Base-by-base conservation (phyloP, 1,284 basidiomycete species). In the Fomitopsis palustris region DNA sequence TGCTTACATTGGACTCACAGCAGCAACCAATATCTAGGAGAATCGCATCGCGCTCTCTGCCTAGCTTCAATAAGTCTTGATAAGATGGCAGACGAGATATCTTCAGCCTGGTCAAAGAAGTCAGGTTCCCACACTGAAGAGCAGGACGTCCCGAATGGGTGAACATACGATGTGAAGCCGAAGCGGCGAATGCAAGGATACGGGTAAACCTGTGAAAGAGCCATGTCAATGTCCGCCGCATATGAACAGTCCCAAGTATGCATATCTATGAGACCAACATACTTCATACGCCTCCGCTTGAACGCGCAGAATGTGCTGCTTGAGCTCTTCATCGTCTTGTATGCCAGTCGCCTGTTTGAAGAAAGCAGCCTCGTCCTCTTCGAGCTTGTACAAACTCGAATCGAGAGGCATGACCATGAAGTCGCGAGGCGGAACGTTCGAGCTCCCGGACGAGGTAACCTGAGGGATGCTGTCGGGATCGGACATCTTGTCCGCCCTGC, bases 1-100 rank as follows among this genome's bases (percentile, higher is more conserved):
- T 17, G 33, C 31, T 16, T 14, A 23, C 33, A 27, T 7, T n/a
- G n/a, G 69, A 16, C 79, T 65, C 58, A 83, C 81, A 81, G 64
- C 79, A 81, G 61, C 80, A 82, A 3, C 73, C 75, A 21, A 77
- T 63, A 49, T 78, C 75, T 2, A 84, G 68, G 10, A 82, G 68
- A 42, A 85, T 74, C 7, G 80, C 77, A 43, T 72, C 70, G 19
- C 71, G 74, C 1, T 72, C 68, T 23, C 67, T 65, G 1, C 70
- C 68, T 2, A 82, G 67, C 42, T 74, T 63, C 4, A 82, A 64
- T 5, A 75, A 74, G 17, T 72, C 65, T 1, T 8, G 16, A 31
- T 62, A 61, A 0, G 61, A 58, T 4, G 67, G 55, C 2, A 65
- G 43, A 6, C 62, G 58, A 5, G 60, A 56, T 35, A 64, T 58